Evolutionary conservation across 306 rosid genomes (phyloP), one percentile per base, ranked within the genome.

Genomic region (Medicago lupulina): DNA sequence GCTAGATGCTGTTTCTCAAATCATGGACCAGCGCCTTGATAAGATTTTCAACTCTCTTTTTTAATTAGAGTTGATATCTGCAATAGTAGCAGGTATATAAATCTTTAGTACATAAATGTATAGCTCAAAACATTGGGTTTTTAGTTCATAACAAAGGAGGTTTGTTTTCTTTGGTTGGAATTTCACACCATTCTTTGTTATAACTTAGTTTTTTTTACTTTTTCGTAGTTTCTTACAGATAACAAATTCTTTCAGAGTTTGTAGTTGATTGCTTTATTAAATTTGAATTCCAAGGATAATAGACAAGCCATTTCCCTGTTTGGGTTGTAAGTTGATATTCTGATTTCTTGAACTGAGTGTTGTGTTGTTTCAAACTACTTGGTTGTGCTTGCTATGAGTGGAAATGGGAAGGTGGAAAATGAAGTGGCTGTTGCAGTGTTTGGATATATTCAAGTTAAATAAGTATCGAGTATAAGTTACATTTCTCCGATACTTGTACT

Each of bases 21-120:
- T 93, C 67, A 87, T 93, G 91, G 97, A 90, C 62, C 71, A 60
- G 49, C 83, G 63, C 69, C 92, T 92, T 36, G 81, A 86, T 67
- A 84, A 84, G 79, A 80, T 86, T 5, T 79, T 79, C 68, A 59
- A 53, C 54, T 79, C 82, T 54, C 67, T 25, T 80, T 81, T 51
- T 25, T 86, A 80, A 82, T 70, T 36, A 72, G 66, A 73, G 55
- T 73, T 34, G 59, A 67, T 66, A 62, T 63, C 76, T 41, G 76
- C 70, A 57, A 25, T 14, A 49, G 34, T 9, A 13, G 64, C 66
- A 25, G 61, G 79, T 75, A 79, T 57, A 78, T 79, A 76, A 50
- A 47, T 61, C 44, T 71, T 75, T 79, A 77, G 85, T 81, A 82
- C 83, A 74, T 85, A 68, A 57, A 68, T 62, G 79, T 77, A 74